phyloP scores from a whole-genome alignment of 352 stramenopile species.

The Pseudoperonospora humuli region DNA sequence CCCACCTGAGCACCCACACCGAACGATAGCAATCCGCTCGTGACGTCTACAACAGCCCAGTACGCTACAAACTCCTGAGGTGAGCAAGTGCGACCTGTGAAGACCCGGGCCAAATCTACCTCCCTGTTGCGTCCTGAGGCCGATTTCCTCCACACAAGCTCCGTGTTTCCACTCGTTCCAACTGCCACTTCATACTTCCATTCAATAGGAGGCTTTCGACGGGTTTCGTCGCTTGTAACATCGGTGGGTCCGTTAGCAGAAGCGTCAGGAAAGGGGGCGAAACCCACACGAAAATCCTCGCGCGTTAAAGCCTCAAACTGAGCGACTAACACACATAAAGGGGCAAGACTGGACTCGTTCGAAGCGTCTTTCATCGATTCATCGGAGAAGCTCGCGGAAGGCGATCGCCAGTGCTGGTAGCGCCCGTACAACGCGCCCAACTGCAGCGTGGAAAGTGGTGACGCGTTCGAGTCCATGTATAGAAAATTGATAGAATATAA shows the following conservation, averaged over 20 bases:
- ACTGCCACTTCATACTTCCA: slow-evolving; percentile 63
- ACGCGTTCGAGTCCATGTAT: slow-evolving; percentile 20
- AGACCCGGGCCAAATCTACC: slow-evolving; percentile 48
- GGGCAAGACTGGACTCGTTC: slow-evolving; percentile 1
- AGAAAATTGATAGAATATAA: too few relatives aligned
- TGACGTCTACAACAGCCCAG: slow-evolving; percentile 51
- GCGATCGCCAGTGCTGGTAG: slow-evolving; percentile 38
- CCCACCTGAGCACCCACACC: slow-evolving; percentile 48
- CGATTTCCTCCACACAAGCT: slow-evolving; percentile 60
- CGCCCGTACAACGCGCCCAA: slow-evolving; percentile 45
- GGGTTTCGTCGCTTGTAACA: background rate
- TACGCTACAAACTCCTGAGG: slow-evolving; percentile 54
- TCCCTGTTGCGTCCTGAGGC: slow-evolving; percentile 30
- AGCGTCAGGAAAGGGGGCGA: slow-evolving; percentile 27
- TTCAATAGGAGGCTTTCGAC: slow-evolving; percentile 13
- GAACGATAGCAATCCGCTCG: slow-evolving; percentile 26
- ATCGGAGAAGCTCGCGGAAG: background rate
- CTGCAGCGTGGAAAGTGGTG: slow-evolving; percentile 31
- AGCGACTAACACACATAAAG: slow-evolving; percentile 38
- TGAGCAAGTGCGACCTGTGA: slow-evolving; percentile 63
- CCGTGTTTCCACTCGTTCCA: slow-evolving; percentile 66
- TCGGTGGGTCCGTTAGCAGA: slow-evolving; percentile 7
- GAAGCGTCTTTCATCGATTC: slow-evolving; percentile 3
- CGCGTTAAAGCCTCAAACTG: slow-evolving; percentile 59
- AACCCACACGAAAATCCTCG: slow-evolving; percentile 64